These are phyloP conservation scores for Theileria parva DNA, from an alignment of 169 alveolate species.

Conservation along the genomic window DNA sequence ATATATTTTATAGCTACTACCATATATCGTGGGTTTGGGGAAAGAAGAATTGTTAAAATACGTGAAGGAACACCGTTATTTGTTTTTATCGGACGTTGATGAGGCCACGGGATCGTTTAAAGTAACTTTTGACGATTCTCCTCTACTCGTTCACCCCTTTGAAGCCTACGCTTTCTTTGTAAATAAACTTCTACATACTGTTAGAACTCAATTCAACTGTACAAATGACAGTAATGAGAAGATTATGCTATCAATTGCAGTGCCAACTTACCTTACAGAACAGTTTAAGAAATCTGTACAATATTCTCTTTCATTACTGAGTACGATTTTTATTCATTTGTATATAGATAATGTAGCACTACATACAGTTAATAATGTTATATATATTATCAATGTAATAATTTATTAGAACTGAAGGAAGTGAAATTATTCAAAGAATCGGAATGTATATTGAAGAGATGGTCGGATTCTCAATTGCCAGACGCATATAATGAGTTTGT, in stretches of 20 bases:
- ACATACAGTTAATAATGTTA: too few species aligned
- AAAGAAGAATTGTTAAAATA: not conserved
- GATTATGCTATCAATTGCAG: constrained; percentile 16
- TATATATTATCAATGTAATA: too few species aligned
- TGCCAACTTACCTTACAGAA: constrained; percentile 48
- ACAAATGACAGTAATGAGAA: constrained; percentile 12
- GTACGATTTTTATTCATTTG: constrained; percentile 17
- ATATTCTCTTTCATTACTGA: constrained; percentile 18
- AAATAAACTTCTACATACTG: constrained; percentile 42
- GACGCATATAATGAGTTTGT: constrained; percentile 36
- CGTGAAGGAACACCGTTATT: constrained; percentile 10
- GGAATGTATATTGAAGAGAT: constrained; percentile 40
- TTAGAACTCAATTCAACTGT: constrained; percentile 23
- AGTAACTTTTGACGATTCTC: constrained; percentile 53
- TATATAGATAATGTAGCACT: not conserved
- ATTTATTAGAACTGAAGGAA: constrained; percentile 12
- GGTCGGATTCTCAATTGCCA: constrained; percentile 64
- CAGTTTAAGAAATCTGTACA: constrained; percentile 1
- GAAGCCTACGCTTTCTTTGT: constrained; percentile 48
- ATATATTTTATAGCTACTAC: constrained; percentile 21
- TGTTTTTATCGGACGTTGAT: constrained; percentile 26
- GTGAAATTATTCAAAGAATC: constrained; percentile 42
- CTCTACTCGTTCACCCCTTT: constrained; percentile 17
- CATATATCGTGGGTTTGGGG: constrained; percentile 24
- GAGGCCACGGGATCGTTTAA: constrained; percentile 4